Evolutionary conservation across 1,284 basidiomycete genomes (phyloP), one percentile per base, ranked within the genome.

Genomic region (Inonotus hispidus): DNA sequence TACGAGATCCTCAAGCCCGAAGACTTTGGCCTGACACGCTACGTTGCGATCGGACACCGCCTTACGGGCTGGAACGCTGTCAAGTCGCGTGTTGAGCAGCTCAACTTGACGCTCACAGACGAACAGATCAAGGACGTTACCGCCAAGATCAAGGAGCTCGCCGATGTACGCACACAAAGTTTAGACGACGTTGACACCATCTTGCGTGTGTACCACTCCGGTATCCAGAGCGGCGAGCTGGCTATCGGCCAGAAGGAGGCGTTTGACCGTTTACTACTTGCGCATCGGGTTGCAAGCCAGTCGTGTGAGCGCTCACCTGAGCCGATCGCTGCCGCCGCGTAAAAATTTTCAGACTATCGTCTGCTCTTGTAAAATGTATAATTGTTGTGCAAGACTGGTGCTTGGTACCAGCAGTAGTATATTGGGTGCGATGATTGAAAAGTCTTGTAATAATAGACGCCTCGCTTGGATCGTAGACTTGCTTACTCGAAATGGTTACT

Each of bases 101-200:
- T 99, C 56, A 92, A 92, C 63, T 83, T 99, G 59, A 79, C 77
- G 64, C 81, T 95, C 62, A 88, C 84, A n/a, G 93, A 95, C 69
- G 92, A 89, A 23, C 65, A 89, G 84, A 81, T 97, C 82, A 97
- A 99, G 88, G 95, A 98, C 70, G 95, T 94, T 43, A 99, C 97
- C 1, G 88, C 90, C 75, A 98, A 98, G 85, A 98, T 99, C 83
- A 99, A 99, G 87, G 93, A 98, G 77, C 88, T 99, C 62, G 97
- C 97, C 21, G 97, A 99, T 71, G 93, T 99, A 59, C 89, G 93
- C 67, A 98, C 95, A 32, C 97, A 99, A 76, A 93, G 92, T 23
- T 98, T 99, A 91, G 96, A 99, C 73, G 96, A 99, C 72, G 97
- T 99, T 64, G 97, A 99, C 75, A 92, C 92, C 43, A 88, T 99